Base-by-base conservation (phyloP, 1,284 basidiomycete genomes). In the Cryptococcus sp. region DNA sequence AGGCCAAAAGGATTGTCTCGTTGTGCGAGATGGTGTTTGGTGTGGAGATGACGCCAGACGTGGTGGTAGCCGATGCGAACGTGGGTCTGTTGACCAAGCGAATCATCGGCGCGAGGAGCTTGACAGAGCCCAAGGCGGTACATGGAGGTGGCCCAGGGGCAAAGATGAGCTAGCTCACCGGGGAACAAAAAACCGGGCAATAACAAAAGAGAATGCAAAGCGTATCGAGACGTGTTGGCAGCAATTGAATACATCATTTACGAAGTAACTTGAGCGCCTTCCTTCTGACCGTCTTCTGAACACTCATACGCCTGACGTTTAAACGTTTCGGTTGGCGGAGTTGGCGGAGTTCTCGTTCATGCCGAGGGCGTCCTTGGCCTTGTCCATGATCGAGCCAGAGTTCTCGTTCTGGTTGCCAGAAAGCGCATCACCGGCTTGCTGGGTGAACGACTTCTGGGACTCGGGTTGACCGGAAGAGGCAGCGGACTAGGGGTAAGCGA, bases 51-150 rank as follows among this genome's bases (percentile, higher is more conserved):
- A 83, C 83, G 4, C 81, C 84, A 14, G 88, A 95, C 60, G 91
- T 98, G 19, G 79, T 98, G 36, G 77, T 97, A 38, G 93, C 91
- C 1, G 90, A 95, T 64, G 91, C 94, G 16, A 97, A 98, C 72
- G 73, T 97, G 56, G 79, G 80, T 16, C 78, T 84, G 34, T 75
- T 98, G 54, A 84, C 91, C 5, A 84, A 85, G 59, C 78, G 90
- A 60, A 86, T 97, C 55, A 73, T 94, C 50, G 80, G 87, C 19
- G 87, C 89, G 12, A 84, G 84, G 64, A 82, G 85, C 38, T 52
- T 74, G 49, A 23, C 25, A 2, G 26, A 10, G 26, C 31, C 35
- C 16, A 37, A 37, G 22, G 39, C 21, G 21, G 32, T 42, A 6
- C 28, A 40, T 7, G 45, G 36, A 19, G 26, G 38, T 18, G 46